Percentiles rank a stretch among this genome's conserved stretches.
phyloP scores from a whole-genome alignment of 148 eudicot genomes.

The Arctostaphylos glauca region DNA sequence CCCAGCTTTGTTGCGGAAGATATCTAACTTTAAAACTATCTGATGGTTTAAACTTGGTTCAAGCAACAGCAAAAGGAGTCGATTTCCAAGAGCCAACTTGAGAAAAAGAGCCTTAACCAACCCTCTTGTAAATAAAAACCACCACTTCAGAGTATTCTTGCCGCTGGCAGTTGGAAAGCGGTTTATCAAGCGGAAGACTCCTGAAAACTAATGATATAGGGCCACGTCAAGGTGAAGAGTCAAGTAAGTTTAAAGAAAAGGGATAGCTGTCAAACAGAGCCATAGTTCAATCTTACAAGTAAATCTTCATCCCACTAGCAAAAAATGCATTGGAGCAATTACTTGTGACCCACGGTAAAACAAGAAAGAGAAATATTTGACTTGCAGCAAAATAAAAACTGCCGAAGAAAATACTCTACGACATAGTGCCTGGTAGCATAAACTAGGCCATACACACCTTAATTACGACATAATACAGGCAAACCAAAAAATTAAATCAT shows the following conservation, averaged over 20 bases:
- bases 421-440: background rate
- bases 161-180: slow-evolving; percentile 36
- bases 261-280: background rate
- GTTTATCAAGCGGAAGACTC: slow-evolving; percentile 49
- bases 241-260: background rate
- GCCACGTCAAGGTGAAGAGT: background rate
- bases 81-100: slow-evolving; percentile 13
- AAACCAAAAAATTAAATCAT: background rate
- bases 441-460: background rate
- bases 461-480: background rate
- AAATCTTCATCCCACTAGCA: slow-evolving; percentile 19
- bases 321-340: background rate
- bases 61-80: slow-evolving; percentile 9
- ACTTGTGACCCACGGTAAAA: background rate
- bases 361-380: background rate
- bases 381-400: background rate
- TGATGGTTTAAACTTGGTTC: slow-evolving; percentile 9
- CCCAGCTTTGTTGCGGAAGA: slow-evolving; percentile 23
- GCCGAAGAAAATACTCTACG: background rate
- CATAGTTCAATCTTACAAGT: slow-evolving; percentile 24
- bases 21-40: slow-evolving; percentile 15
- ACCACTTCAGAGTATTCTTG: slow-evolving; percentile 50
- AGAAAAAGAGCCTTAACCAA: slow-evolving; percentile 37
- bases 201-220: slow-evolving; percentile 29
- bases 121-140: slow-evolving; percentile 59